Base-by-base conservation (phyloP, 1,139 yeast genomes). In the Yamadazyma spencermartinsiae region DNA sequence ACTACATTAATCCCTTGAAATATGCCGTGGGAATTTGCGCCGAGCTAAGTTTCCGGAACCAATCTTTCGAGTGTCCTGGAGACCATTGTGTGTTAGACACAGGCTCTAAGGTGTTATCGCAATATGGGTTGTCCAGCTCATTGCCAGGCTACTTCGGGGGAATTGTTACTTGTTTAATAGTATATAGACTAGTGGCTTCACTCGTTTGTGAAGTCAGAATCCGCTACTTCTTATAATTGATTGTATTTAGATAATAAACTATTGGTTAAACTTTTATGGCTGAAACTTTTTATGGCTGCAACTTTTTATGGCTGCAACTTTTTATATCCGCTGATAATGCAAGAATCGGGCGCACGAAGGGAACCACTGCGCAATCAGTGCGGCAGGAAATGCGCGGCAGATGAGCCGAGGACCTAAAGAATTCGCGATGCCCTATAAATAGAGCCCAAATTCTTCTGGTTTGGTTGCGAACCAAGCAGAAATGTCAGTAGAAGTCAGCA, bases 1-100 rank as follows among this genome's bases (percentile, higher is more conserved):
- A 86, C 58, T 87, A 80, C 62, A 51, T 84, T 11, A 82, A 80
- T 39, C 96, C 96, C 1, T 61, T 84, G 53, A 84, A 82, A 51
- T 87, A 83, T 56, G 83, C 77, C 4, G 81, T 78, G 29, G 80
- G 82, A 40, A 65, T 80, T 1, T 58, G 68, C 49, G 70, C 72
- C 11, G 64, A 65, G 42, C 49, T 70, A 38, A 71, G 67, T 10
- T 64, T 72, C 34, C 36, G 50, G 35, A 58, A 54, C 27, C 72
- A 67, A 46, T 33, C 30, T 1, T 72, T 72, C 44, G 40, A 42
- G 14, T 72, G 77, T 52, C 54, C 49, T 3, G 51, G 56, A 34
- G 47, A 33, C 10, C 20, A 28, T 4, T 72, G 77, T 51, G 44
- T 51, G 2, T 56, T 71, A 34, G 43, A 49, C 19, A 54, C 72